phyloP scores from a whole-genome alignment of 257 asterid species.

The Henckelia pumila region DNA sequence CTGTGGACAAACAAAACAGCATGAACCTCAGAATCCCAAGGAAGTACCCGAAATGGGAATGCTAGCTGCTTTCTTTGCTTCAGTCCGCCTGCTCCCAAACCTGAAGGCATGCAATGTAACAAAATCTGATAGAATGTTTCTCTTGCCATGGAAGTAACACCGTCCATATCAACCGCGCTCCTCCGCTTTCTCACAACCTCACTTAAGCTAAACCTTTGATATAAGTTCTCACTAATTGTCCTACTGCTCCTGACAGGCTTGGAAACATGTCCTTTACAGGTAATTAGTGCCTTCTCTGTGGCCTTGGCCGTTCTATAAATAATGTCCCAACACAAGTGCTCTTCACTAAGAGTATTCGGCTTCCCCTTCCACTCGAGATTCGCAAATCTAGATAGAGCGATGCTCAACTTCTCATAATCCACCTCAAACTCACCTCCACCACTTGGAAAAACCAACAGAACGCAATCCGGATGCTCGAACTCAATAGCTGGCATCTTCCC shows the following conservation, averaged over 20 bases:
- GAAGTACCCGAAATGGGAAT: conserved; percentile 69
- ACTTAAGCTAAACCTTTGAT: conserved; percentile 50
- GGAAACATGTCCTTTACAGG: conserved; percentile 28
- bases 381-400: conserved; percentile 33
- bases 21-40: conserved; percentile 83
- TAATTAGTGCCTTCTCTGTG: conserved; percentile 46
- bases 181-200: conserved; percentile 81
- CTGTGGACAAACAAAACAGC: conserved; percentile 85
- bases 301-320: conserved; percentile 82
- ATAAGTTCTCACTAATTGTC: conserved; percentile 44
- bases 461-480: conserved; percentile 91
- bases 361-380: conserved; percentile 74
- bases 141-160: conserved; percentile 48
- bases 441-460: conserved; percentile 67
- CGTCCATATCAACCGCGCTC: conserved; percentile 99
- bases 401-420: conserved; percentile 55
- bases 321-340: conserved; percentile 84
- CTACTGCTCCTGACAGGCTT: conserved; percentile 48
- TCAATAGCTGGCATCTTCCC: conserved; percentile 83
- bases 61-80: conserved; percentile 60
- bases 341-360: conserved; percentile 80
- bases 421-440: conserved; percentile 44
- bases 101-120: conserved; percentile 83
- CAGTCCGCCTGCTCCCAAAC: conserved; percentile 36
- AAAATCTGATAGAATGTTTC: conserved; percentile 83